Base-by-base conservation (phyloP, 345 rosid genomes). In the Garcia nutans region DNA sequence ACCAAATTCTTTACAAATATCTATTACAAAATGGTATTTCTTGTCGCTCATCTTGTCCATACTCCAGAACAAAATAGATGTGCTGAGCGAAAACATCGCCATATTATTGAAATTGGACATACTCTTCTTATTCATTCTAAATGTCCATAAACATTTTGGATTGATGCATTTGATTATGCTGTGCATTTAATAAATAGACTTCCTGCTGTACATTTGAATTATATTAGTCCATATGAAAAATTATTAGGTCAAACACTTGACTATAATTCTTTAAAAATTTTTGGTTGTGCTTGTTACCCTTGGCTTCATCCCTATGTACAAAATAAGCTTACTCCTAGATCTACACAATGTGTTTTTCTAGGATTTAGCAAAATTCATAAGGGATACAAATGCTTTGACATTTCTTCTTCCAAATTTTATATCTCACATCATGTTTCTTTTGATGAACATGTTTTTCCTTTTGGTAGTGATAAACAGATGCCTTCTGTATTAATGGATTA, bases 241-340 rank as follows among this genome's bases (percentile, higher is more conserved):
- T 10, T 41, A 2, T 67, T 42, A 0, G 10, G 20, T 3, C 20
- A 26, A 3, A 37, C 41, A 54, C 74, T 45, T 10, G 45, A 71
- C 22, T 71, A 22, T 52, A 19, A n/a, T 16, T 28, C 13, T 3
- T 23, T 71, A 3, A 9, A 55, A 8, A 26, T 8, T 11, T 71
- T 71, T 52, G 74, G 61, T n/a, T 71, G 63, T 24, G 9, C 24
- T 10, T 71, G 74, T 37, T 71, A 13, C 12, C 74, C 63, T 52
- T 24, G 16, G 16, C 44, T 54, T 6, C 44, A 24, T 9, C 74
- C 74, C 12, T 71, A 71, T 20, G 10, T 7, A 1, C 1, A 15
- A 54, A 2, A 54, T 17, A 71, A 71, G 3, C 74, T 71, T 13
- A 42, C 12, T 10, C 22, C 22, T 52, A 42, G 24, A 2, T 71